These are phyloP conservation scores for Cutaneotrichosporon sp. DNA, from an alignment of 1,284 basidiomycete species.

Conservation along the genomic window DNA sequence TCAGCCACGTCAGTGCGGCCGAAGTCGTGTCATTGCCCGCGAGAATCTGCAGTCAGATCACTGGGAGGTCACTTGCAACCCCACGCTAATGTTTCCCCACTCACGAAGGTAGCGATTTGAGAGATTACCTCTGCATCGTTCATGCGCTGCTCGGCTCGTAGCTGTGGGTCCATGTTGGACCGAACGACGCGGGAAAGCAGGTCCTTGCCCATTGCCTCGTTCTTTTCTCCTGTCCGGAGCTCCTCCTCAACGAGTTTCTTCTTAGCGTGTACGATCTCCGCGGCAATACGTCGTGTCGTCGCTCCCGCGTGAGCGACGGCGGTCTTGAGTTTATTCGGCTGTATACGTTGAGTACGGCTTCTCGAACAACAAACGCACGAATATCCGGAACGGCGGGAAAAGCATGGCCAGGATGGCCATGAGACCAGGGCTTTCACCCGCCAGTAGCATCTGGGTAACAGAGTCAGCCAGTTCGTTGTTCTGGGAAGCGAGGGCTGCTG, in stretches of 20 bases:
- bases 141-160: slow-evolving; percentile 57
- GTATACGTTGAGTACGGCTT: not conserved
- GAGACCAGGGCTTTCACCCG: slow-evolving; percentile 47
- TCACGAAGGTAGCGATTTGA: slow-evolving; percentile 70
- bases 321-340: not conserved
- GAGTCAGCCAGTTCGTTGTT: slow-evolving; percentile 36
- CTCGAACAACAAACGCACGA: no score
- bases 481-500: not conserved
- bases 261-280: not conserved
- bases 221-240: slow-evolving; percentile 23
- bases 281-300: not conserved
- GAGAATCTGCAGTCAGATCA: slow-evolving; percentile 28
- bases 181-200: slow-evolving; percentile 43
- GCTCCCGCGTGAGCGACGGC: not conserved
- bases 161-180: slow-evolving; percentile 58
- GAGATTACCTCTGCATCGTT: slow-evolving; percentile 62
- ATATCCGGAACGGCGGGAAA: slow-evolving; percentile 54
- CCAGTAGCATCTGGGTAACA: slow-evolving; percentile 34
- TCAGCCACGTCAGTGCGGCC: slow-evolving; percentile 64
- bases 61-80: no score
- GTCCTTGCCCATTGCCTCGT: slow-evolving; percentile 49
- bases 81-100: no score
- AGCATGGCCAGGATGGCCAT: slow-evolving; percentile 59
- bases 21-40: slow-evolving; percentile 72
- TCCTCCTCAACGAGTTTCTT: not conserved